These are phyloP conservation scores for Actinomortierella ambigua DNA, from an alignment of 371 early-diverging fungal genomes.

Conservation along the genomic window DNA sequence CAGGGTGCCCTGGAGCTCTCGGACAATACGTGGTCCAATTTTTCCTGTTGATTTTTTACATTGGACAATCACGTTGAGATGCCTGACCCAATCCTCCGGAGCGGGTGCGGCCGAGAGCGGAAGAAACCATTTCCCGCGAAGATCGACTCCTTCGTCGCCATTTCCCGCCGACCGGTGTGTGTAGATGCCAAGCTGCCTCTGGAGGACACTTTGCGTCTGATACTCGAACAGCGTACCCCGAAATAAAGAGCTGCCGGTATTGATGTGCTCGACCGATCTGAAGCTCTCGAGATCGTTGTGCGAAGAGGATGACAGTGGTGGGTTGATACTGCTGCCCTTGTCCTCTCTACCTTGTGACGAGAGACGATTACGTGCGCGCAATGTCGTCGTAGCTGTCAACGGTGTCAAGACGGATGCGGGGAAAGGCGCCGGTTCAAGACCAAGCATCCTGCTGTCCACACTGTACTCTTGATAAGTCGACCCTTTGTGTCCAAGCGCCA, in stretches of 20 bases:
- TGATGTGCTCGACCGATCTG: constrained; percentile 15
- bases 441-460: too few relatives aligned
- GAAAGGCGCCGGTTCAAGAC: too few relatives aligned
- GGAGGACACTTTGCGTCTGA: constrained; percentile 35
- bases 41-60: constrained; percentile 27
- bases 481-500: too few relatives aligned
- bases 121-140: constrained; percentile 43
- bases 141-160: constrained; percentile 36
- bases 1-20: constrained; percentile 40
- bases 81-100: constrained; percentile 34
- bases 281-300: constrained; percentile 35
- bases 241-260: constrained; percentile 19
- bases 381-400: too few relatives aligned
- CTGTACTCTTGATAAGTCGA: too few relatives aligned
- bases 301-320: neutral
- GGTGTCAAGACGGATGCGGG: too few relatives aligned
- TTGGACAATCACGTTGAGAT: constrained; percentile 45
- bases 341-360: too few relatives aligned
- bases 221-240: constrained; percentile 42
- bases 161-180: constrained; percentile 42
- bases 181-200: constrained; percentile 34
- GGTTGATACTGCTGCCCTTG: too few relatives aligned
- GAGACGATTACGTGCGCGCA: too few relatives aligned
- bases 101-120: constrained; percentile 25
- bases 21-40: constrained; percentile 34